phyloP scores from a whole-genome alignment of 352 stramenopile genomes.

The Elongisporangium prolatum region DNA sequence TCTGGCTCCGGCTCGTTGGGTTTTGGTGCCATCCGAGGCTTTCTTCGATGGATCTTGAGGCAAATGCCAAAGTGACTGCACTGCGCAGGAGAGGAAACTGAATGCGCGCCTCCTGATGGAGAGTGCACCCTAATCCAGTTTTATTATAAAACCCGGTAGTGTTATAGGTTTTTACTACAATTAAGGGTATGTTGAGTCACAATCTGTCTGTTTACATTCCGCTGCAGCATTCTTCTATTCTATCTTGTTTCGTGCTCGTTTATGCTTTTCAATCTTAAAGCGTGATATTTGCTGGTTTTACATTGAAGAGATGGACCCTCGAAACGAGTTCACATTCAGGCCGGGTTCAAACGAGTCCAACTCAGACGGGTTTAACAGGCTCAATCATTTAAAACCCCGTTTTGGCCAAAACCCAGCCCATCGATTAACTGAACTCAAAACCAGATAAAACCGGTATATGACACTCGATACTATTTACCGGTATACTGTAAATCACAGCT shows the following conservation, averaged over 20 bases:
- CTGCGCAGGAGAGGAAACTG: not conserved
- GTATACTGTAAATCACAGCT: not conserved
- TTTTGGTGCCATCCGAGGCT: not conserved
- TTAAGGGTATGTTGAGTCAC: not conserved
- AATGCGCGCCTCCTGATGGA: not conserved
- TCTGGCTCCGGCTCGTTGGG: not conserved
- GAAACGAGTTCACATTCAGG: conserved; percentile 21
- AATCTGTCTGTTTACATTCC: not conserved
- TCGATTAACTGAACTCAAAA: conserved; percentile 1
- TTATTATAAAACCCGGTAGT: not conserved
- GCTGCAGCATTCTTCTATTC: not conserved
- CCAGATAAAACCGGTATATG: not conserved
- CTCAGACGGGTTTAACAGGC: not conserved
- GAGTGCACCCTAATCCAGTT: not conserved
- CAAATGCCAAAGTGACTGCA: not conserved
- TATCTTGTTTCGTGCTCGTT: not conserved
- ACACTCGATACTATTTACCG: not conserved
- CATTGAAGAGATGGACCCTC: conserved; percentile 1
- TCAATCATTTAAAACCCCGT: not conserved
- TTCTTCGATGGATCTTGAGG: not conserved
- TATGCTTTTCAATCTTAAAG: conserved; percentile 4
- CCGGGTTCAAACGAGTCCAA: conserved; percentile 1
- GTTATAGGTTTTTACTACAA: not conserved
- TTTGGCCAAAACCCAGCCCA: not conserved
- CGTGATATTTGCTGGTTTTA: conserved; percentile 4